Evolutionary conservation across 257 asterid species (phyloP).

Genomic region (Hygrophila difformis): DNA sequence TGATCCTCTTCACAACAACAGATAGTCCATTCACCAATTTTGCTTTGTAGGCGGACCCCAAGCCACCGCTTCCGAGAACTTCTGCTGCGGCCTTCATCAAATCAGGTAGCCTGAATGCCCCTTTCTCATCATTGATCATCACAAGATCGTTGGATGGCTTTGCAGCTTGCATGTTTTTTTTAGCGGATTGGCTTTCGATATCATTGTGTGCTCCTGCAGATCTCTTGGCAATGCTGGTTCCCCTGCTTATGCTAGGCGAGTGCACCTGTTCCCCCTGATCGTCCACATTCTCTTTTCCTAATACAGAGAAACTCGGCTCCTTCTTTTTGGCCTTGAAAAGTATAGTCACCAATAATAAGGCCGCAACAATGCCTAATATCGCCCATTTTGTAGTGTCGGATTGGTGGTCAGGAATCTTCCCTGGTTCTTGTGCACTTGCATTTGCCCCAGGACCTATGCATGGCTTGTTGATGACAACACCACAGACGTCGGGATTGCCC

Average conservation of each 20-base stretch:
- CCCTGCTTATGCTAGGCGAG: slow-evolving; percentile 5
- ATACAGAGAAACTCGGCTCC: slow-evolving; percentile 30
- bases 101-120: slow-evolving; percentile 61
- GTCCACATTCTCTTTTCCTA: slow-evolving; percentile 34
- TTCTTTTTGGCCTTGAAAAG: slow-evolving; percentile 34
- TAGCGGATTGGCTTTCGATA: slow-evolving; percentile 24
- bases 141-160: slow-evolving; percentile 42
- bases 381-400: slow-evolving; percentile 53
- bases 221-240: slow-evolving; percentile 16
- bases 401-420: no score
- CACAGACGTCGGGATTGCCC: slow-evolving; percentile 56
- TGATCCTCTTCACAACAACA: slow-evolving; percentile 84
- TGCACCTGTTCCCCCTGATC: slow-evolving; percentile 9
- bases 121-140: slow-evolving; percentile 59
- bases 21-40: slow-evolving; percentile 48
- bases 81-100: slow-evolving; percentile 98
- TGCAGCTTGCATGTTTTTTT: slow-evolving; percentile 16
- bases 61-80: slow-evolving; percentile 73
- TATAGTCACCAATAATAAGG: slow-evolving; percentile 38
- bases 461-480: slow-evolving; percentile 25
- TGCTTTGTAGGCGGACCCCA: slow-evolving; percentile 90
- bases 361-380: slow-evolving; percentile 41
- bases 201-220: not conserved
- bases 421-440: no score
- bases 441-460: slow-evolving; percentile 19